Percentiles rank a stretch among this genome's conserved stretches.
Conservation (phyloP, 2,329 filamentous ascomycete species). For the Penicillium sp. region DNA sequence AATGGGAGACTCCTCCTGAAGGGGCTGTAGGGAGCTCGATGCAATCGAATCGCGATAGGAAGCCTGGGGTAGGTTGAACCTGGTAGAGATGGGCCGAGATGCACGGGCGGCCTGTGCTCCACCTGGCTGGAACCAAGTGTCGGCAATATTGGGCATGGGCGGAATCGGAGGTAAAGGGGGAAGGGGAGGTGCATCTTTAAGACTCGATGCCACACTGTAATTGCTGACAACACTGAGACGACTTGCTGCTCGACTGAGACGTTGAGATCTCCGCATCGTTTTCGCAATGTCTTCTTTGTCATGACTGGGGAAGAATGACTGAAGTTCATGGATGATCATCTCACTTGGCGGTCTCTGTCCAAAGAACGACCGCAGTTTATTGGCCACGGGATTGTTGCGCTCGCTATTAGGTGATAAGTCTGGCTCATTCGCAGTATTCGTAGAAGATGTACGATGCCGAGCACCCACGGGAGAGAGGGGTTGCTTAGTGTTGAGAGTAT, state of each 20-base stretch:
- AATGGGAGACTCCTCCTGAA: conserved; percentile 83
- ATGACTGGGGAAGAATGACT: conserved; percentile 96
- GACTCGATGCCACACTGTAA: conserved; percentile 84
- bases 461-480: conserved; percentile 71
- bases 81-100: conserved; percentile 59
- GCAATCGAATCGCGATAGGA: conserved; percentile 82
- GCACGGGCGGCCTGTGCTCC: conserved; percentile 51
- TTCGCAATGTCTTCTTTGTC: conserved; percentile 92
- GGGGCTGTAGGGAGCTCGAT: conserved; percentile 81
- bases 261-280: conserved; percentile 85
- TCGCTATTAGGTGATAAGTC: conserved; percentile 29
- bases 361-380: conserved; percentile 65
- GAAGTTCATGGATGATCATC: conserved; percentile 92
- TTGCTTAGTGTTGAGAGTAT: conserved; percentile 67
- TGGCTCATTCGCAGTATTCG: conserved; percentile 22
- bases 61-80: conserved; percentile 57
- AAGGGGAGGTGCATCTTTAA: conserved; percentile 73
- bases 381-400: conserved; percentile 36
- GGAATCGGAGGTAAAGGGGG: conserved; percentile 24
- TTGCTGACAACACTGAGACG: conserved; percentile 92
- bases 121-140: conserved; percentile 72
- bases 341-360: conserved; percentile 92
- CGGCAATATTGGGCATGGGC: conserved; percentile 91
- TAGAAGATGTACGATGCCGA: conserved; percentile 27
- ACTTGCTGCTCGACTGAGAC: conserved; percentile 88